These are phyloP conservation scores for Lactarius vividus DNA, from an alignment of 768 basidiomycete genomes.

Conservation along the genomic window DNA sequence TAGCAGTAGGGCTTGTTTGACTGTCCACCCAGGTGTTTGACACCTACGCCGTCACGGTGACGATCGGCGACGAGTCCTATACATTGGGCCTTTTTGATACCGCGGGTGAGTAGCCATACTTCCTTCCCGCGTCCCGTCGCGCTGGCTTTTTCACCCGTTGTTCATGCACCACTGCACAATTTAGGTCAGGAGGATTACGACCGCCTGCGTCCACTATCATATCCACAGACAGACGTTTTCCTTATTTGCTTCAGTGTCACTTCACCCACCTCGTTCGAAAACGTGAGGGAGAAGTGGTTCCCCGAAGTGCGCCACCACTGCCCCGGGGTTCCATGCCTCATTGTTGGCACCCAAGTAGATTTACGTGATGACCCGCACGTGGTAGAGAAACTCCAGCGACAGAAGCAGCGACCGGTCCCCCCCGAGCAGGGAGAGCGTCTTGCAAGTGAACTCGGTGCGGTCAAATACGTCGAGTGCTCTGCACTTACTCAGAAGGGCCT, in stretches of 20 bases:
- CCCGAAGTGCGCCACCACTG: slow-evolving; percentile 99
- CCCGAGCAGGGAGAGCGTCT: slow-evolving; percentile 89
- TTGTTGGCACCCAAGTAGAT: slow-evolving; percentile 98
- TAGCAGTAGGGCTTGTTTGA: slow-evolving; percentile 22
- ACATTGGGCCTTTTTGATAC: slow-evolving; percentile 98
- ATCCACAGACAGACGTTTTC: slow-evolving; percentile 99
- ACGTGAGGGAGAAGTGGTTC: slow-evolving; percentile 99
- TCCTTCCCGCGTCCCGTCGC: neutral
- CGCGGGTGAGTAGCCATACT: slow-evolving; percentile 65
- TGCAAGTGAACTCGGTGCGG: slow-evolving; percentile 93
- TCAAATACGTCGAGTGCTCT: slow-evolving; percentile 99
- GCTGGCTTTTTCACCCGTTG: slow-evolving; percentile 11
- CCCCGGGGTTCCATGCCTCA: slow-evolving; percentile 98
- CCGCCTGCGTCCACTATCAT: slow-evolving; percentile 96
- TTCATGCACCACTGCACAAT: slow-evolving; percentile 22
- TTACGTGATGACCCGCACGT: slow-evolving; percentile 90
- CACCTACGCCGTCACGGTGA: slow-evolving; percentile 98
- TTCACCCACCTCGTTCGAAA: slow-evolving; percentile 97
- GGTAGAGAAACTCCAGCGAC: slow-evolving; percentile 90
- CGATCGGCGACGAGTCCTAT: slow-evolving; percentile 99
- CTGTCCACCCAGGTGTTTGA: slow-evolving; percentile 69
- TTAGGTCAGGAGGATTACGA: slow-evolving; percentile 99
- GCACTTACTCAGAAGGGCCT: slow-evolving; percentile 98
- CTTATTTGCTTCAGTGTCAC: slow-evolving; percentile 99
- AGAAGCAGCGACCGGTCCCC: slow-evolving; percentile 93